Evolutionary conservation across 768 basidiomycete species (phyloP), one percentile per base, ranked within the genome.

Genomic region (Trichaptum fuscoviolaceum): DNA sequence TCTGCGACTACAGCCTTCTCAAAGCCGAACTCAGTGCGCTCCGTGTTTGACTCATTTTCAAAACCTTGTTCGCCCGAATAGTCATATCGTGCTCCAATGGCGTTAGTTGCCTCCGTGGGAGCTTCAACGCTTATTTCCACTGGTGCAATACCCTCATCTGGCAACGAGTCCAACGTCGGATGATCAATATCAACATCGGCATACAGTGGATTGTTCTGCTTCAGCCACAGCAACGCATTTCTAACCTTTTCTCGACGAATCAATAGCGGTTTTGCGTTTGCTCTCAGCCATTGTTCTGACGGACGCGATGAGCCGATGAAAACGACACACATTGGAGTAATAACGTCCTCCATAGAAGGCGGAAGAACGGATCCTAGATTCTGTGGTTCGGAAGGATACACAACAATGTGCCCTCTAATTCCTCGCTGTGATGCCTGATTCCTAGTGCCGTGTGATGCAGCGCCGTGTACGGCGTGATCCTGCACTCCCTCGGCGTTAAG

Each of bases 291-390:
- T 63, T 69, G 69, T 18, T n/a, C 26, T 7, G 68, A 34, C 26
- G 68, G 69, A 12, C 23, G n/a, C 10, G 27, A 58, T 9, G 35
- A 23, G 10, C 69, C 69, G 52, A 70, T 65, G 60, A 70, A 70
- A 26, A 70, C 24, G 8, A 70, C 69, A 64, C 69, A 70, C 7
- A 70, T 63, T 26, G 67, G 64, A 5, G 63, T 66, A 8, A 63
- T 63, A 1, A 70, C 66, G 3, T 71, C 70, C 20, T 68, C 67
- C 17, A 68, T 26, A 9, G 70, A 64, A 15, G 66, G 70, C 7
- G 70, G 70, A 24, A 71, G 36, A 18, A 69, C 7, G n/a, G 57
- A 35, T 24, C 35, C 35, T 12, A 70, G 9, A 23, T 35, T 58
- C 20, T 68, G 63, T 20, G 68, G 68, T 20, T 65, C 30, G n/a